phyloP scores from a whole-genome alignment of 2,329 filamentous ascomycete genomes.

The Fusarium siculi region DNA sequence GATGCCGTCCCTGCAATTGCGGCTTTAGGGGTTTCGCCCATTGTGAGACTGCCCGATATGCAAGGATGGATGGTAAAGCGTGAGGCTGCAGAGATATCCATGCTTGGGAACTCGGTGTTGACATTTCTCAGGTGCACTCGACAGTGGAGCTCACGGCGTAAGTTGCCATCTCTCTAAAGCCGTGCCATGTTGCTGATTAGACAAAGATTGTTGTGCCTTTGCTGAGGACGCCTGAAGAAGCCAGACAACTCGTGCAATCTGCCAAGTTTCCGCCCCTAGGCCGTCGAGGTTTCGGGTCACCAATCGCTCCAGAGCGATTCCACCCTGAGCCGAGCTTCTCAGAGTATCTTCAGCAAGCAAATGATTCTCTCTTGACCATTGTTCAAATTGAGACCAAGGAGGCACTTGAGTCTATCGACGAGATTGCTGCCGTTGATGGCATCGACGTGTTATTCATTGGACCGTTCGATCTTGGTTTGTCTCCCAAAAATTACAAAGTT shows the following conservation, averaged over 20 bases:
- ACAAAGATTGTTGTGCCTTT: slow-evolving; percentile 59
- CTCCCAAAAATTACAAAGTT: too few species aligned
- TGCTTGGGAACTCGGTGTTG: not conserved
- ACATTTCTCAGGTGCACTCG: slow-evolving; percentile 54
- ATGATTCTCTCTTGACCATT: slow-evolving; percentile 67
- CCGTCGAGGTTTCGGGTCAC: slow-evolving; percentile 61
- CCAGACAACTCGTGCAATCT: slow-evolving; percentile 56
- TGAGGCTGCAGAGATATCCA: slow-evolving; percentile 26
- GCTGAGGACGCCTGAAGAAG: slow-evolving; percentile 57
- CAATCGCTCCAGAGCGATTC: slow-evolving; percentile 57
- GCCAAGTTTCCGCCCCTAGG: slow-evolving; percentile 64
- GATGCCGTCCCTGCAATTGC: slow-evolving; percentile 64
- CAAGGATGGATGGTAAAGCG: slow-evolving; percentile 60
- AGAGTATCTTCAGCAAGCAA: slow-evolving; percentile 62
- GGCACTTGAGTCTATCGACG: slow-evolving; percentile 68
- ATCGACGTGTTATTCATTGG: slow-evolving; percentile 74
- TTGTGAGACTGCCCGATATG: slow-evolving; percentile 64
- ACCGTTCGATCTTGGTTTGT: slow-evolving; percentile 69
- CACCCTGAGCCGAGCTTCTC: slow-evolving; percentile 56
- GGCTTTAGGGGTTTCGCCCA: slow-evolving; percentile 55
- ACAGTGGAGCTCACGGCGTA: slow-evolving; percentile 61
- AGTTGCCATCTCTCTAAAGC: slow-evolving; percentile 42
- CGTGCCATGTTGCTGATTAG: slow-evolving; percentile 19
- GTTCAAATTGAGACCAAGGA: slow-evolving; percentile 76
- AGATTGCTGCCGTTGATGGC: slow-evolving; percentile 68